phyloP scores from a whole-genome alignment of 768 basidiomycete genomes.

The Xerocomus spinulosus region DNA sequence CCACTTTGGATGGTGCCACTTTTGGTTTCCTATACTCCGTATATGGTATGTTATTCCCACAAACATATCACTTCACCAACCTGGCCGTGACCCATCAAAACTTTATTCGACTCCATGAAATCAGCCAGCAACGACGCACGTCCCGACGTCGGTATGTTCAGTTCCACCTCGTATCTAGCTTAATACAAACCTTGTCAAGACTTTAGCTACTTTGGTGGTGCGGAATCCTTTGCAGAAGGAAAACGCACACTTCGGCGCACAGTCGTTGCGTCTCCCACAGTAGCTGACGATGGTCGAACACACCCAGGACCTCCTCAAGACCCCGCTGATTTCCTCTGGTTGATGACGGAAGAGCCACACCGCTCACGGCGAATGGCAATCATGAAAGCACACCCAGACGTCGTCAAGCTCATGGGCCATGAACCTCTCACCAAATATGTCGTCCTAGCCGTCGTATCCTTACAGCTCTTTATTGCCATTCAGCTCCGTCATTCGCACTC shows the following conservation, averaged over 20 bases:
- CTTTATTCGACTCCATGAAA: conserved; percentile 10
- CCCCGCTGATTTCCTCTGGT: conserved; percentile 87
- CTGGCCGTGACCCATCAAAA: background rate
- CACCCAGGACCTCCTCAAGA: conserved; percentile 61
- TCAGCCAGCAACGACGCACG: conserved; percentile 1
- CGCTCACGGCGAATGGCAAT: conserved; percentile 82
- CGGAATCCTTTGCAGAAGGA: conserved; percentile 66
- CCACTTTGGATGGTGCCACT: conserved; percentile 27
- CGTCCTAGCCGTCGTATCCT: conserved; percentile 72
- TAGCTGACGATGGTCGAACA: conserved; percentile 37
- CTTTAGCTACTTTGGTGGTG: conserved; percentile 79
- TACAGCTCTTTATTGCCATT: conserved; percentile 67
- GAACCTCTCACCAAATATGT: conserved; percentile 90
- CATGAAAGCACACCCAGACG: conserved; percentile 92
- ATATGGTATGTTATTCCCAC: conserved; percentile 27
- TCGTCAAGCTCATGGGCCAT: conserved; percentile 94
- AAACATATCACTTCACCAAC: background rate
- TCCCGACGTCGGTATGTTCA: conserved; percentile 18
- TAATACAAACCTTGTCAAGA: conserved; percentile 37
- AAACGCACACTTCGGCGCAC: conserved; percentile 50
- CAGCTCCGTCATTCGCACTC: conserved; percentile 65
- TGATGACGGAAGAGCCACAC: conserved; percentile 98
- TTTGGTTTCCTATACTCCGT: conserved; percentile 11
- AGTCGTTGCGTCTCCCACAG: conserved; percentile 37
- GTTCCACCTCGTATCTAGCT: background rate